Conservation (phyloP, 805 yeast species). For the Metschnikowia similis region DNA sequence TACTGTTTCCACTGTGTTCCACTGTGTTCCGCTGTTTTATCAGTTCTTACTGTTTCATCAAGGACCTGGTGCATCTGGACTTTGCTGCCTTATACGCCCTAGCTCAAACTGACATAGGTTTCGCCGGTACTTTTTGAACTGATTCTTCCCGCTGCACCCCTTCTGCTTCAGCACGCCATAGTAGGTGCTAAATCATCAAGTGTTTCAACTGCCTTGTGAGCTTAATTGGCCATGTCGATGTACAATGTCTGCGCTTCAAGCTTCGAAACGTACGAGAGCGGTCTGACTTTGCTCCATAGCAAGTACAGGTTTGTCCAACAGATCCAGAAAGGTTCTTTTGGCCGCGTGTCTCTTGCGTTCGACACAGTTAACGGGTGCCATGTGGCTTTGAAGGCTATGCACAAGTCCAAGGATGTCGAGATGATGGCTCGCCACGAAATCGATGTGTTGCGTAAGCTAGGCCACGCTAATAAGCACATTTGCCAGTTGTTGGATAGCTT, state of each 20-base stretch:
- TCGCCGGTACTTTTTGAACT: too few relatives aligned
- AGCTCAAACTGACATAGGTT: too few relatives aligned
- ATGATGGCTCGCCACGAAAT: constrained; percentile 55
- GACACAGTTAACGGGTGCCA: constrained; percentile 27
- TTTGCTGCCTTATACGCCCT: too few relatives aligned
- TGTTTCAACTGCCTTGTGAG: too few relatives aligned
- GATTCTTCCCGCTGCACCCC: too few relatives aligned
- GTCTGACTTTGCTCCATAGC: constrained; percentile 27
- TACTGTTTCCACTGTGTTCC: too few relatives aligned
- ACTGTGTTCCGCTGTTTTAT: too few relatives aligned
- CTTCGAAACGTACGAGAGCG: constrained; percentile 35
- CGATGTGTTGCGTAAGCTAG: constrained; percentile 36
- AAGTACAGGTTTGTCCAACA: constrained; percentile 41
- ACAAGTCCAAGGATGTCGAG: constrained; percentile 39
- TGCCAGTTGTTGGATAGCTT: constrained; percentile 57
- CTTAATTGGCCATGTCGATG: too few relatives aligned
- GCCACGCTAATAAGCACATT: constrained; percentile 43
- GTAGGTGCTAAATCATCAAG: too few relatives aligned
- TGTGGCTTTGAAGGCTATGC: constrained; percentile 56
- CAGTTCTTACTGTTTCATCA: too few relatives aligned
- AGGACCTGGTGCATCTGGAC: too few relatives aligned
- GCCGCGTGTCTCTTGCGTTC: constrained; percentile 52
- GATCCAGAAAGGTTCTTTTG: constrained; percentile 59
- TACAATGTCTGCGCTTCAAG: background rate
- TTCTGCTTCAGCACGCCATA: too few relatives aligned